Conservation (phyloP, 495 filamentous ascomycete species). For the Hyaloscypha finlandica region DNA sequence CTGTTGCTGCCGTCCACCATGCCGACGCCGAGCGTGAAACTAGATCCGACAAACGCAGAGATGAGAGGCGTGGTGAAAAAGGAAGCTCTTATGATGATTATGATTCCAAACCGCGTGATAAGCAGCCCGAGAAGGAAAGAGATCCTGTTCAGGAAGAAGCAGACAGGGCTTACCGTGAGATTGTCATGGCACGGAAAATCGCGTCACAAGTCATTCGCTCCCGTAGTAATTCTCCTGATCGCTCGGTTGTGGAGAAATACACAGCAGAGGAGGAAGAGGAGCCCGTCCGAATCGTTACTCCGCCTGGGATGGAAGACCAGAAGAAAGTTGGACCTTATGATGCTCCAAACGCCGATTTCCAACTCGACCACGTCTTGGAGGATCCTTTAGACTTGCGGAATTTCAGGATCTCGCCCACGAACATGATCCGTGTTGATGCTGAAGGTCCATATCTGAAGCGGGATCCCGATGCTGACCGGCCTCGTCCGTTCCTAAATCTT, state of each 20-base stretch:
- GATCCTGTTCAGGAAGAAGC: slow-evolving; percentile 51
- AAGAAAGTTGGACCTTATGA: slow-evolving; percentile 50
- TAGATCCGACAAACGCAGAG: slow-evolving; percentile 27
- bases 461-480: slow-evolving; percentile 32
- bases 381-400: slow-evolving; percentile 38
- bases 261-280: slow-evolving; percentile 36
- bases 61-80: slow-evolving; percentile 24
- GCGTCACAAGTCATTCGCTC: slow-evolving; percentile 50
- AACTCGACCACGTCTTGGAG: slow-evolving; percentile 48
- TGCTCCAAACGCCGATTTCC: slow-evolving; percentile 56
- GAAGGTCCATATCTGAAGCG: slow-evolving; percentile 33
- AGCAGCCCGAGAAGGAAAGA: slow-evolving; percentile 26
- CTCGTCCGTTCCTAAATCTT: slow-evolving; percentile 51
- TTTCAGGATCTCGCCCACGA: slow-evolving; percentile 28
- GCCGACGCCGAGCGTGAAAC: slow-evolving; percentile 36
- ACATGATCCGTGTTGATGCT: slow-evolving; percentile 6
- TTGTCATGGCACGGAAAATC: slow-evolving; percentile 46
- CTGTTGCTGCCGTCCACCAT: slow-evolving; percentile 35
- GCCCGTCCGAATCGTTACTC: slow-evolving; percentile 43
- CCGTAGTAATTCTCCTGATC: slow-evolving; percentile 42
- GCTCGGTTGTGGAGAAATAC: slow-evolving; percentile 53
- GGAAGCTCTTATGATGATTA: slow-evolving; percentile 21
- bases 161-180: slow-evolving; percentile 51
- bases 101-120: slow-evolving; percentile 14
- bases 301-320: slow-evolving; percentile 46